A percentile compares a stretch with the other conserved stretches of the same genome.
These are phyloP conservation scores for Protoeuglena noctilucae DNA, from an alignment of 139 green algal species.

Conservation along the genomic window DNA sequence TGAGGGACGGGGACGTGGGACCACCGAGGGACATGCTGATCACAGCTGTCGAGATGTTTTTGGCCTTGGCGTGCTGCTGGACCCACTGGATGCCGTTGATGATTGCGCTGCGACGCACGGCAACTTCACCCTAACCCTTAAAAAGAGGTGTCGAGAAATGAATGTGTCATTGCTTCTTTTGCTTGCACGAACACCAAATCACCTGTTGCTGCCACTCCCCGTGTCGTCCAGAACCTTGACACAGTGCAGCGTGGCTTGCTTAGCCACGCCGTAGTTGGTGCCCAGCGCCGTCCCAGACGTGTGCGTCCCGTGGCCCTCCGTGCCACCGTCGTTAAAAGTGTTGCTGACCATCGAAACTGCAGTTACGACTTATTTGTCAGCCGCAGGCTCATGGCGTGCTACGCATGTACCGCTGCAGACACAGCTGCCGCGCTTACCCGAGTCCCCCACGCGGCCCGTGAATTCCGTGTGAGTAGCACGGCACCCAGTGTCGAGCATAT, in stretches of 20 bases:
- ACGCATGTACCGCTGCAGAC: no score
- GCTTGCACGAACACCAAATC: no score
- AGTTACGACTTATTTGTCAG: no score
- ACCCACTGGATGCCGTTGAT: no score
- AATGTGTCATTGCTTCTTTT: no score
- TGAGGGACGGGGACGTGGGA: constrained; percentile 1
- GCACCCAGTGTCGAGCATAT: constrained; percentile 4
- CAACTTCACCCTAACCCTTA: no score
- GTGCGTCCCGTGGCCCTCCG: constrained; percentile 10
- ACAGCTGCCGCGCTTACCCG: no score
- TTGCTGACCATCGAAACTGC: no score
- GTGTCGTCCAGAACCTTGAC: constrained; percentile 2
- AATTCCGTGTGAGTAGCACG: constrained; percentile 6
- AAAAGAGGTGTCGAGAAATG: no score
- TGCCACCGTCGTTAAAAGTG: neutral
- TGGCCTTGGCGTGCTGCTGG: no score
- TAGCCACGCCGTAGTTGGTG: constrained; percentile 4
- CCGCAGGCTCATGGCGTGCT: no score
- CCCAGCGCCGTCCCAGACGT: constrained; percentile 8
- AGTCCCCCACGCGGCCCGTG: constrained; percentile 3
- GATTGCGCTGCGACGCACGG: no score
- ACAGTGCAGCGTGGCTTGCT: constrained; percentile 5
- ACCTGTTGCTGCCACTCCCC: constrained; percentile 4
- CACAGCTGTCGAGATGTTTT: constrained; percentile 5
- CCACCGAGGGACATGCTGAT: constrained; percentile 9